A percentile compares a stretch with the other conserved stretches of the same genome.
Conservation (phyloP, 306 rosid genomes). For the Echinosophora koreensis region DNA sequence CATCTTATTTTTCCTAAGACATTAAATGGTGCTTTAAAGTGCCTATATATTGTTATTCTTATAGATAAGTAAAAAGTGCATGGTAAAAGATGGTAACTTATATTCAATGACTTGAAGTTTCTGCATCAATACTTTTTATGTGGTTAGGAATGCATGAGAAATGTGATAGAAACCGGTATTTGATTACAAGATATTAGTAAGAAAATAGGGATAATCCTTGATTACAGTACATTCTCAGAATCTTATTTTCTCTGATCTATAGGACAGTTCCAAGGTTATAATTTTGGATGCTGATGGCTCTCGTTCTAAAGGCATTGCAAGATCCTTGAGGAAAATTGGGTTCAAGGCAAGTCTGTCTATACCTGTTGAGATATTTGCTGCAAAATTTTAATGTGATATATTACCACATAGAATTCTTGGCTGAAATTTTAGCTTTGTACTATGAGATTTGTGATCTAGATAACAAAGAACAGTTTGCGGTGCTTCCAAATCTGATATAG, state of each 20-base stretch:
- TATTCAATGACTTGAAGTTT: conserved; percentile 35
- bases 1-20: conserved; percentile 7
- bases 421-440: conserved; percentile 23
- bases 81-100: conserved; percentile 11
- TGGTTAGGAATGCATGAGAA: conserved; percentile 51
- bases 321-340: conserved; percentile 90
- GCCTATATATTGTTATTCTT: conserved; percentile 8
- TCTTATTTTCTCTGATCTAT: conserved; percentile 67
- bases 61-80: background rate
- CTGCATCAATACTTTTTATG: conserved; percentile 32
- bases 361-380: conserved; percentile 43
- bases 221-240: too few species aligned
- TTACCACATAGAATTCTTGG: conserved; percentile 24
- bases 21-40: conserved; percentile 27
- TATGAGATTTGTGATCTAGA: conserved; percentile 20
- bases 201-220: too few species aligned
- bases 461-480: conserved; percentile 16
- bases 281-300: conserved; percentile 89
- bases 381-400: conserved; percentile 17
- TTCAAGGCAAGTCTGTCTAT: conserved; percentile 71
- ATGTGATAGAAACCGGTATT: too few species aligned
- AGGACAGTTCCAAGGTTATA: conserved; percentile 95
- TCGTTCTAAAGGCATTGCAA: conserved; percentile 85
- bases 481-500: conserved; percentile 37
- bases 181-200: too few species aligned